Evolutionary conservation across 2,329 filamentous ascomycete species (phyloP).

Genomic region (Bertia moriformis): DNA sequence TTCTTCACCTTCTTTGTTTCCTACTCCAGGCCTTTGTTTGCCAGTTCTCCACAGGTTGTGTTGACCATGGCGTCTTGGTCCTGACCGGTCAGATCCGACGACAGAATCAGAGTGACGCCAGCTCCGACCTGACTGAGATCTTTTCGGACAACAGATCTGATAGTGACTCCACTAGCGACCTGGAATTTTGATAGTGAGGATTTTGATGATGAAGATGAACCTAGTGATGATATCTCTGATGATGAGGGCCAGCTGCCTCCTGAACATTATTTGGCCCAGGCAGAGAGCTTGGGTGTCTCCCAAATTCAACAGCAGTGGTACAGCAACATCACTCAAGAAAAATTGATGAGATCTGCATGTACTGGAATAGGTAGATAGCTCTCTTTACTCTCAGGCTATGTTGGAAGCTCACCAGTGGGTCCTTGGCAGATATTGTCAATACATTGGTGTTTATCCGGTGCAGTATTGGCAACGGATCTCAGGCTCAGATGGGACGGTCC

Average conservation of each 20-base stretch:
- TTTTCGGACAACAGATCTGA: constrained; percentile 5
- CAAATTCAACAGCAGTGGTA: neutral
- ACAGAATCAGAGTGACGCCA: neutral
- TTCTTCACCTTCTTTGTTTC: neutral
- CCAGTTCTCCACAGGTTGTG: no score
- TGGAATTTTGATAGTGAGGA: constrained; percentile 5
- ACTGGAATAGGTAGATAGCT: neutral
- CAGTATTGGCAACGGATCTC: neutral
- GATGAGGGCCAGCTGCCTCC: neutral
- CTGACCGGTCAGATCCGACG: neutral
- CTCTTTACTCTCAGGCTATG: neutral
- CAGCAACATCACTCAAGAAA: neutral
- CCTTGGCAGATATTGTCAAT: neutral
- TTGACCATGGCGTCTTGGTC: neutral
- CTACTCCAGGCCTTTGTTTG: neutral
- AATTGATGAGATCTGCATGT: neutral
- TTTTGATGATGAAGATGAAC: constrained; percentile 2
- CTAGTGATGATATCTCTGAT: neutral
- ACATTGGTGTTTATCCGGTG: neutral
- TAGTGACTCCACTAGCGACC: constrained; percentile 5
- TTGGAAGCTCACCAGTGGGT: neutral
- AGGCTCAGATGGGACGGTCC: neutral
- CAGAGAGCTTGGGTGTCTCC: neutral
- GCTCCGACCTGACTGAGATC: neutral
- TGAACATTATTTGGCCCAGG: neutral